Conservation (phyloP, 148 eudicot genomes). For the Nepenthes mirabilis region DNA sequence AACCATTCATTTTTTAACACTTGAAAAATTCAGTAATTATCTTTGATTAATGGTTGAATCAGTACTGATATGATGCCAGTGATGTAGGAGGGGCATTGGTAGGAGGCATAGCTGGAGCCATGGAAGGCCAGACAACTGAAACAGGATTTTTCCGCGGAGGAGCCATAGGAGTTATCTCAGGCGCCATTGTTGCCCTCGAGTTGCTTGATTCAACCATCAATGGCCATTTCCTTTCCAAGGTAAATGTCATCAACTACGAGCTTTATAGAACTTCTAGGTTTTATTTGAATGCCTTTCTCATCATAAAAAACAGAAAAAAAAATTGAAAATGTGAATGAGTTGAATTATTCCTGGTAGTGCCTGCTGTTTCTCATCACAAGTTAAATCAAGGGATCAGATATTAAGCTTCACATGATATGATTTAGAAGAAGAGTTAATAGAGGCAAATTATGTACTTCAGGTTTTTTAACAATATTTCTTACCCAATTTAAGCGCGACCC, state of each 20-base stretch:
- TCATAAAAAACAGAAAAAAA: neutral
- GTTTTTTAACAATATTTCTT: too few relatives aligned
- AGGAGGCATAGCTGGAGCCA: conserved; percentile 65
- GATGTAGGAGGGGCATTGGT: conserved; percentile 61
- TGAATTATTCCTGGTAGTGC: too few relatives aligned
- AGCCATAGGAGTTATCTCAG: conserved; percentile 52
- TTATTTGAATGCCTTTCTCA: neutral
- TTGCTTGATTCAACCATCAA: conserved; percentile 42
- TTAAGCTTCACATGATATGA: too few relatives aligned
- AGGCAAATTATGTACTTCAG: too few relatives aligned
- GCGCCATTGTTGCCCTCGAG: conserved; percentile 76
- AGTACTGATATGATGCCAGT: neutral
- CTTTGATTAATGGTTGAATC: too few relatives aligned
- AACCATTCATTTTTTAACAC: too few relatives aligned
- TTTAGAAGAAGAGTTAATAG: too few relatives aligned
- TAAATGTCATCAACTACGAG: conserved; percentile 5
- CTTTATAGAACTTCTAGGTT: neutral
- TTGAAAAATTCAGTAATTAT: neutral
- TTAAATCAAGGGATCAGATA: too few relatives aligned
- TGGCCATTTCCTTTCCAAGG: conserved; percentile 77
- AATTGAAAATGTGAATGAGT: too few relatives aligned
- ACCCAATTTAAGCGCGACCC: too few relatives aligned
- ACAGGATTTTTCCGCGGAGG: conserved; percentile 69
- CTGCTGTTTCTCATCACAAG: too few relatives aligned
- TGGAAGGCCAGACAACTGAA: conserved; percentile 90